A percentile compares a stretch with the other conserved stretches of the same genome.
These are phyloP conservation scores for Thermoascus crustaceus DNA, from an alignment of 2,329 filamentous ascomycete species.

Conservation along the genomic window DNA sequence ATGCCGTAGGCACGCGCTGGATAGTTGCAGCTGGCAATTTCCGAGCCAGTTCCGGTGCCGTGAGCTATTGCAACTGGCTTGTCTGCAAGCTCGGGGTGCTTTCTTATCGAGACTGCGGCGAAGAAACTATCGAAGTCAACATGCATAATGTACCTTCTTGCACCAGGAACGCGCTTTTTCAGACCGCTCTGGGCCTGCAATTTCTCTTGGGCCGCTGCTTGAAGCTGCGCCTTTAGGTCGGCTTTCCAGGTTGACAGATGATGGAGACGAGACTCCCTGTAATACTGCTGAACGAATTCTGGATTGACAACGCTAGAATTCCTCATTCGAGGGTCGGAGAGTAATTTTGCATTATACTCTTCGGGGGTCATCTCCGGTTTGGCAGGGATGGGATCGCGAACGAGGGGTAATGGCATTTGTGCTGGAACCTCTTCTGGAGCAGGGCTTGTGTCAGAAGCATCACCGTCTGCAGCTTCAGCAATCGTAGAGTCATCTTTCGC, in stretches of 20 bases:
- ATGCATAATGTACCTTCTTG: slow-evolving; percentile 78
- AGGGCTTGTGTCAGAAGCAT: background rate
- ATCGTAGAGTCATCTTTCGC: background rate
- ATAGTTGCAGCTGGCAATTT: slow-evolving; percentile 98
- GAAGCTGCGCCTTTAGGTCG: slow-evolving; percentile 80
- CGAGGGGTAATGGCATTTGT: slow-evolving; percentile 13
- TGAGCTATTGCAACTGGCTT: slow-evolving; percentile 88
- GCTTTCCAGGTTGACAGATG: slow-evolving; percentile 97
- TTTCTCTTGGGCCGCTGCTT: slow-evolving; percentile 68
- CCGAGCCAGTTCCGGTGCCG: slow-evolving; percentile 72
- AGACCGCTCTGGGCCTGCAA: slow-evolving; percentile 35
- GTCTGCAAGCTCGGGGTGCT: slow-evolving; percentile 62
- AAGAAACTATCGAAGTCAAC: slow-evolving; percentile 99
- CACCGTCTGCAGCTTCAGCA: background rate
- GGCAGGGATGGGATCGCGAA: slow-evolving; percentile 15
- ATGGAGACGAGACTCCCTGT: slow-evolving; percentile 88
- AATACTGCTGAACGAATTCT: slow-evolving; percentile 88
- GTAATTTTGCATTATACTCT: slow-evolving; percentile 78
- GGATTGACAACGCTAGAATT: slow-evolving; percentile 90
- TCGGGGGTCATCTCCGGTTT: slow-evolving; percentile 64
- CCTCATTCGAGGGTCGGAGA: slow-evolving; percentile 75
- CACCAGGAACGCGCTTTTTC: slow-evolving; percentile 51
- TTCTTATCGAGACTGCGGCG: slow-evolving; percentile 80
- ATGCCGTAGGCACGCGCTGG: slow-evolving; percentile 76
- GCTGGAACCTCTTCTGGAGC: slow-evolving; percentile 2